Conservation (phyloP, 768 basidiomycete species). For the Paxillus involutus region DNA sequence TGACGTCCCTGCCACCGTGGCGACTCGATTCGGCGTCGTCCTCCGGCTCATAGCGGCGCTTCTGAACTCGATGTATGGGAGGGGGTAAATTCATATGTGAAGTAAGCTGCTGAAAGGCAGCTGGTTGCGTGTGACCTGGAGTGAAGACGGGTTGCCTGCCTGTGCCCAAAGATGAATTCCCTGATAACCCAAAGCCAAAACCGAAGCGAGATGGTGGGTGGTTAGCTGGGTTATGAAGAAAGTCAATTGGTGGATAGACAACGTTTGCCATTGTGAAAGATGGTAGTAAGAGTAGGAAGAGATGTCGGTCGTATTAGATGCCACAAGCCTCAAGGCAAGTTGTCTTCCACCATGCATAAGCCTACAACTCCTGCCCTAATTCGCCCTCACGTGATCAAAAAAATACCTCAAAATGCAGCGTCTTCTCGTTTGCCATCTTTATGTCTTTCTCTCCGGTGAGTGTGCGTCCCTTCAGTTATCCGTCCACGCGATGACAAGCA, state of each 20-base stretch:
- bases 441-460: conserved; percentile 30
- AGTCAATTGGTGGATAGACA: conserved; percentile 62
- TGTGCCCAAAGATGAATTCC: conserved; percentile 41
- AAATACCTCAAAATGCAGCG: conserved; percentile 11
- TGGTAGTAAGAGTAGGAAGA: conserved; percentile 18
- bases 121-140: conserved; percentile 41
- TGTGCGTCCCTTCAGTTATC: conserved; percentile 14
- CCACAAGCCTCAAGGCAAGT: conserved; percentile 9
- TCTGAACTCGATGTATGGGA: conserved; percentile 45
- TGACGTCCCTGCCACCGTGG: conserved; percentile 49
- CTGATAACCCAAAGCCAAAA: conserved; percentile 67
- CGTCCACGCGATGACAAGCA: conserved; percentile 55
- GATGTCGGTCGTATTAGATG: background rate
- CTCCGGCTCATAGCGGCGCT: conserved; percentile 67
- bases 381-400: conserved; percentile 30
- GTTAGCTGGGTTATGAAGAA: conserved; percentile 56
- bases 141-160: conserved; percentile 47
- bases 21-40: conserved; percentile 54
- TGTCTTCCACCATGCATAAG: background rate
- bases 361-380: conserved; percentile 34
- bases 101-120: conserved; percentile 56
- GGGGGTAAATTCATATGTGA: conserved; percentile 47
- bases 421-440: no score
- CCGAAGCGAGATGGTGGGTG: conserved; percentile 67
- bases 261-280: conserved; percentile 68